phyloP scores from a whole-genome alignment of 2,329 filamentous ascomycete genomes.

The Fusarium zealandicum region DNA sequence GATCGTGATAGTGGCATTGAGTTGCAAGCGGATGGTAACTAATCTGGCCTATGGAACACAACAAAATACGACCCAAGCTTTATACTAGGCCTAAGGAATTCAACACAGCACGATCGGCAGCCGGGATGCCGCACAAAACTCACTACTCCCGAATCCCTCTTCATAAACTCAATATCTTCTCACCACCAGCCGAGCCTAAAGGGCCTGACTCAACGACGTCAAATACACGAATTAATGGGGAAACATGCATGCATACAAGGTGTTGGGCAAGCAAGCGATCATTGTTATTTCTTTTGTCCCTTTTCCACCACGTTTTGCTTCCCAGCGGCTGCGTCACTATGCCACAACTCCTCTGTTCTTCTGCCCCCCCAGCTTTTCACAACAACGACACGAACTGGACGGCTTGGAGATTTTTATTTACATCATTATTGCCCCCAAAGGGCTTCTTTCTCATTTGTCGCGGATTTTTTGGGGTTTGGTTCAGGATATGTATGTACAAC shows the following conservation, averaged over 20 bases:
- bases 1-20: slow-evolving; percentile 63
- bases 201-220: slow-evolving; percentile 18
- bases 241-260: slow-evolving; percentile 35
- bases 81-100: slow-evolving; percentile 1
- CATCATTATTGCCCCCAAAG: background rate
- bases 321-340: slow-evolving; percentile 17
- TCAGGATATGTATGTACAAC: slow-evolving; percentile 40
- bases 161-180: slow-evolving; percentile 14
- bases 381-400: slow-evolving; percentile 13
- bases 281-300: slow-evolving; percentile 22
- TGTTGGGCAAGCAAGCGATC: slow-evolving; percentile 39
- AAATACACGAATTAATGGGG: slow-evolving; percentile 32
- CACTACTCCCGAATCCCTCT: slow-evolving; percentile 18
- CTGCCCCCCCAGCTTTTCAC: background rate
- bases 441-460: slow-evolving; percentile 36
- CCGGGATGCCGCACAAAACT: slow-evolving; percentile 23
- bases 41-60: background rate
- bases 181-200: slow-evolving; percentile 29
- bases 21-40: slow-evolving; percentile 51
- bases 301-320: slow-evolving; percentile 21
- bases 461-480: slow-evolving; percentile 25
- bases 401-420: slow-evolving; percentile 11
- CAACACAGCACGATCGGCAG: slow-evolving; percentile 4
- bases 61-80: background rate
- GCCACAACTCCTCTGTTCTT: slow-evolving; percentile 21